Percentiles rank a stretch among this genome's conserved stretches.
These are phyloP conservation scores for Didymella segeticola DNA, from an alignment of 2,329 filamentous ascomycete species.

Conservation along the genomic window DNA sequence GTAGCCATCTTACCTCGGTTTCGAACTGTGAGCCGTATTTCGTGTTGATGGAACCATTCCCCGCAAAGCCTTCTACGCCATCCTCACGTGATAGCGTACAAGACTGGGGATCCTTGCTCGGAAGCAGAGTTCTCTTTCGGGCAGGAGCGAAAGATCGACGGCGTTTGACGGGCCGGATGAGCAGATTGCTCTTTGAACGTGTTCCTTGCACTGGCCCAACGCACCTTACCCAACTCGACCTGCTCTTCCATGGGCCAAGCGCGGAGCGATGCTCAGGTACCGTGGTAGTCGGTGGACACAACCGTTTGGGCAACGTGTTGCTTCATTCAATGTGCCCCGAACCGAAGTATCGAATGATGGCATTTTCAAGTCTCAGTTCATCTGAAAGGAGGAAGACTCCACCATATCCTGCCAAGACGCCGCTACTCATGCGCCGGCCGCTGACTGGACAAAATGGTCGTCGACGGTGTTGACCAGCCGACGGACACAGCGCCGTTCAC, in stretches of 20 bases:
- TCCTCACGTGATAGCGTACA: slow-evolving; percentile 1
- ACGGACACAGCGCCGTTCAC: slow-evolving; percentile 7
- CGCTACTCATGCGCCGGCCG: slow-evolving; percentile 1
- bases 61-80: background rate
- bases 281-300: background rate
- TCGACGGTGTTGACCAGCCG: background rate
- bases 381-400: slow-evolving; percentile 2
- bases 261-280: slow-evolving; percentile 9
- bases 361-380: slow-evolving; percentile 6
- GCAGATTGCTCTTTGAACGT: slow-evolving; percentile 15
- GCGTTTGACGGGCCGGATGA: slow-evolving; percentile 25
- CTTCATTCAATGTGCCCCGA: slow-evolving; percentile 5
- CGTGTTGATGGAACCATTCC: slow-evolving; percentile 16
- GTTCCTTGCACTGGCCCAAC: slow-evolving; percentile 11
- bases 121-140: slow-evolving; percentile 17
- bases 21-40: slow-evolving; percentile 15
- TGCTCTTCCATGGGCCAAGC: slow-evolving; percentile 8
- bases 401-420: slow-evolving; percentile 5
- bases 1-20: slow-evolving; percentile 24
- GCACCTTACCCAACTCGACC: slow-evolving; percentile 7
- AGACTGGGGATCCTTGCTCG: slow-evolving; percentile 11
- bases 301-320: slow-evolving; percentile 5
- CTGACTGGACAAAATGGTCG: background rate
- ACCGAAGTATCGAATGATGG: slow-evolving; percentile 4
- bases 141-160: slow-evolving; percentile 21